These are phyloP conservation scores for Tricholomella constricta DNA, from an alignment of 768 basidiomycete genomes.

Conservation along the genomic window DNA sequence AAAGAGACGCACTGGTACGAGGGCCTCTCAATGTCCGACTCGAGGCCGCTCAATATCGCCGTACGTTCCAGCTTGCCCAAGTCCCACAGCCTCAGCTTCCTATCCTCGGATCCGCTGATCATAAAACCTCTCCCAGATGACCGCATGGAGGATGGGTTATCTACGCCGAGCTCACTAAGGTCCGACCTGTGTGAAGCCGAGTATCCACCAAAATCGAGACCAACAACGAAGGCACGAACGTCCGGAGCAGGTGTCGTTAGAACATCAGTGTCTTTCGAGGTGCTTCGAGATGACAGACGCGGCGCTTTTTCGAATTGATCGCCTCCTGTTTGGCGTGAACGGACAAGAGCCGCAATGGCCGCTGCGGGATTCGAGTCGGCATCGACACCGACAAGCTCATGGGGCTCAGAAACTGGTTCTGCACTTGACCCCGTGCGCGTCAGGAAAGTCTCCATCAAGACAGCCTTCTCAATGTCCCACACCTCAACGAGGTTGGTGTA, in stretches of 20 bases:
- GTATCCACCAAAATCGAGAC: conserved; percentile 78
- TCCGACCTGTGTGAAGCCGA: conserved; percentile 54
- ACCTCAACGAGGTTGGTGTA: conserved; percentile 72
- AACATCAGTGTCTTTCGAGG: conserved; percentile 30
- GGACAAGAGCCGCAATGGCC: conserved; percentile 82
- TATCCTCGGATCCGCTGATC: conserved; percentile 89
- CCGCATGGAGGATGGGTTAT: conserved; percentile 40
- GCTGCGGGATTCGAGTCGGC: conserved; percentile 66
- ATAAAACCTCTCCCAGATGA: conserved; percentile 65
- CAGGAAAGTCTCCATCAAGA: conserved; percentile 78
- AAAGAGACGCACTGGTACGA: conserved; percentile 64
- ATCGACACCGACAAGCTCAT: conserved; percentile 51
- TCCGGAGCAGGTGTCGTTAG: conserved; percentile 59
- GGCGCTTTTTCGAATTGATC: conserved; percentile 27
- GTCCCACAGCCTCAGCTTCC: conserved; percentile 88
- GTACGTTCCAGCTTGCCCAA: conserved; percentile 72
- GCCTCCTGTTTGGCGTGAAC: conserved; percentile 50
- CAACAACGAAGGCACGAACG: conserved; percentile 69
- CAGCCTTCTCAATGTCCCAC: conserved; percentile 88
- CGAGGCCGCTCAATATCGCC: conserved; percentile 75
- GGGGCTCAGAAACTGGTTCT: conserved; percentile 55
- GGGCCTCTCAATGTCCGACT: conserved; percentile 74
- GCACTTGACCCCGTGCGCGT: conserved; percentile 50
- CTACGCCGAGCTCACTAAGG: conserved; percentile 43
- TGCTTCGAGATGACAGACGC: conserved; percentile 34